Conservation (phyloP, 2,329 filamentous ascomycete species). For the Cryphonectria naterciae region DNA sequence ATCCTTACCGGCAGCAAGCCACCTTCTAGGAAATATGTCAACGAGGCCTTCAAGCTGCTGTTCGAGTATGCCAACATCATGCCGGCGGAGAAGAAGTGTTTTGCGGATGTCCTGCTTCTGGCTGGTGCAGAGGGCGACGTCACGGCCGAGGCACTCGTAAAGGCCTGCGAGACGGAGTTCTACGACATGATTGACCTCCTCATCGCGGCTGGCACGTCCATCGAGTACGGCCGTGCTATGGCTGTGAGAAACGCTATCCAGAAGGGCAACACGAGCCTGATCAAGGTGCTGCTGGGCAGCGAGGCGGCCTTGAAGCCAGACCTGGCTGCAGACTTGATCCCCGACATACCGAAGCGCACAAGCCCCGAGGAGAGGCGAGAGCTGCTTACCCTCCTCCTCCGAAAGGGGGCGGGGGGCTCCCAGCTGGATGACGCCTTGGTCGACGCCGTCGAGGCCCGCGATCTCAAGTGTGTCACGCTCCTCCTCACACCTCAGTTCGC, state of each 20-base stretch:
- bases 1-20: conserved; percentile 58
- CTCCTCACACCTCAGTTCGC: conserved; percentile 55
- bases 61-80: conserved; percentile 51
- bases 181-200: conserved; percentile 60
- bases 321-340: conserved; percentile 55
- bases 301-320: conserved; percentile 47
- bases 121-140: conserved; percentile 59
- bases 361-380: conserved; percentile 49
- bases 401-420: conserved; percentile 53
- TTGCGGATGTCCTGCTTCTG: conserved; percentile 61
- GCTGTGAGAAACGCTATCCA: conserved; percentile 55
- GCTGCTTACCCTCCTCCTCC: conserved; percentile 51
- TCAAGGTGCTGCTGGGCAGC: conserved; percentile 51
- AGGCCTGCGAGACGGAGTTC: conserved; percentile 54
- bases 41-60: conserved; percentile 54
- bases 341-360: conserved; percentile 52
- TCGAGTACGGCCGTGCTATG: conserved; percentile 57
- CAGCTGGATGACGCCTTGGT: conserved; percentile 55
- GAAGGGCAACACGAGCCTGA: conserved; percentile 50
- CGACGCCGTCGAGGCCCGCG: conserved; percentile 52
- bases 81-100: conserved; percentile 53
- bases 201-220: conserved; percentile 56
- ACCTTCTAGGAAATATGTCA: conserved; percentile 52
- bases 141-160: conserved; percentile 51
- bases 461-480: conserved; percentile 51